A percentile compares a stretch with the other conserved stretches of the same genome.
Evolutionary conservation across 805 yeast species (phyloP).

Genomic region (Jamesozyma jinghongensis): DNA sequence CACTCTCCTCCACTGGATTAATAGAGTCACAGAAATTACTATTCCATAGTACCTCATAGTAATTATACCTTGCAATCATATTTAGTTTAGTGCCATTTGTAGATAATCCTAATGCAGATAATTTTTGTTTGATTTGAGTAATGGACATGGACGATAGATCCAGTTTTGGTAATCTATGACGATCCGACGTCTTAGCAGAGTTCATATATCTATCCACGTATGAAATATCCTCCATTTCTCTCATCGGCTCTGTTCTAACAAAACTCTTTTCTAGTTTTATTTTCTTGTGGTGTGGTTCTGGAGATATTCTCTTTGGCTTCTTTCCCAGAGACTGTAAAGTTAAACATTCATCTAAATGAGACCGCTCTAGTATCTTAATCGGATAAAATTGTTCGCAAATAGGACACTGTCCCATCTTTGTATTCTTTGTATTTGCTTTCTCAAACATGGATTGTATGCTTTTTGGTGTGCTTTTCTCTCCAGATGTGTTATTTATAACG

Average conservation of each 20-base stretch:
- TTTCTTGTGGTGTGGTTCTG: neutral
- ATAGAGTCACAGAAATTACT: constrained; percentile 64
- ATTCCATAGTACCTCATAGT: constrained; percentile 69
- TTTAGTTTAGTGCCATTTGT: constrained; percentile 53
- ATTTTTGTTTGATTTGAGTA: constrained; percentile 51
- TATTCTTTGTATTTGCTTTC: constrained; percentile 4
- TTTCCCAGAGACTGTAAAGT: constrained; percentile 14
- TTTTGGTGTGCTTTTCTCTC: constrained; percentile 4
- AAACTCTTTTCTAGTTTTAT: neutral
- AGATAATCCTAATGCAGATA: constrained; percentile 47
- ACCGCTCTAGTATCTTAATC: constrained; percentile 43
- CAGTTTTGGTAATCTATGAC: constrained; percentile 48
- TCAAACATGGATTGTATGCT: constrained; percentile 11
- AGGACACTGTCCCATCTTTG: constrained; percentile 51
- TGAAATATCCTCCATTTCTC: constrained; percentile 4
- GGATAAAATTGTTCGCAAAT: constrained; percentile 51
- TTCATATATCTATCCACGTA: constrained; percentile 17
- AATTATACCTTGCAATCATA: constrained; percentile 63
- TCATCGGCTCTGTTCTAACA: neutral
- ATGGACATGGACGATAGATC: constrained; percentile 54
- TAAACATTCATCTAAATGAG: constrained; percentile 58
- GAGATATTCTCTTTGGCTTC: neutral
- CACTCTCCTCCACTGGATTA: constrained; percentile 49
- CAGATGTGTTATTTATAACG: neutral
- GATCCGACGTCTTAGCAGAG: constrained; percentile 32